Base-by-base conservation (phyloP, 371 early-diverging fungal genomes). In the Syncephalastrum racemosum region DNA sequence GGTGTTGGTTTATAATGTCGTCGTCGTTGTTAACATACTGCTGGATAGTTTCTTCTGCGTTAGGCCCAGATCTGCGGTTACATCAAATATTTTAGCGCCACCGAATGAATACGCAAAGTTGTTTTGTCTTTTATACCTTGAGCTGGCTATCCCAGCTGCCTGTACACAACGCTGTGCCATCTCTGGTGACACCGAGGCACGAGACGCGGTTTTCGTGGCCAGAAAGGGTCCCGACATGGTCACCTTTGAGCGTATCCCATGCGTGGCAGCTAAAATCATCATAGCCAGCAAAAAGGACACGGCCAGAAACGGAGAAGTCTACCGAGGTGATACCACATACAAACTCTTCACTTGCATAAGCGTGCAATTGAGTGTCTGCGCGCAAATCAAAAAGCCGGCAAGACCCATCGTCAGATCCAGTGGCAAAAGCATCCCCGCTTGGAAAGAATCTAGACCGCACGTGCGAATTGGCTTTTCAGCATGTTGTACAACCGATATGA, bases 261-360 rank as follows among this genome's bases (percentile, higher is more conserved):
- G 96, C 97, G 62, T 96, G 95, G 83, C 94, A 92, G 73, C 94
- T 97, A 67, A 90, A 96, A 73, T 98, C 97, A 66, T 98, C 98
- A 65, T 97, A 97, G 40, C 97, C 98, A 19, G 97, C 95, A 81
- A 98, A 98, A 52, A 98, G 68, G 25, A 97, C 73, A 46, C 98
- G 89, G 4, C 98, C 98, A 5, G 95, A 95, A 49, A 90, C 80
- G 36, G 96, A 95, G 70, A 98, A 98, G 13, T 87, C 95, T 23
- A 98, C 90, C 4, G 96, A 96, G 0, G 98, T 98, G 72, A 98
- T 93, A 25, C 98, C 98, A 72, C 94, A 92, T 53, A 95, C 74
- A 63, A 97, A 94, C 61, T 90, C 90, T 73, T 95, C 96, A 76
- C 96, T 94, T 16, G 94, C 89, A 76, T 95, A 98, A 62, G 87